A percentile compares a stretch with the other conserved stretches of the same genome.
These are phyloP conservation scores for Mycena galericulata DNA, from an alignment of 768 basidiomycete species.

Conservation along the genomic window DNA sequence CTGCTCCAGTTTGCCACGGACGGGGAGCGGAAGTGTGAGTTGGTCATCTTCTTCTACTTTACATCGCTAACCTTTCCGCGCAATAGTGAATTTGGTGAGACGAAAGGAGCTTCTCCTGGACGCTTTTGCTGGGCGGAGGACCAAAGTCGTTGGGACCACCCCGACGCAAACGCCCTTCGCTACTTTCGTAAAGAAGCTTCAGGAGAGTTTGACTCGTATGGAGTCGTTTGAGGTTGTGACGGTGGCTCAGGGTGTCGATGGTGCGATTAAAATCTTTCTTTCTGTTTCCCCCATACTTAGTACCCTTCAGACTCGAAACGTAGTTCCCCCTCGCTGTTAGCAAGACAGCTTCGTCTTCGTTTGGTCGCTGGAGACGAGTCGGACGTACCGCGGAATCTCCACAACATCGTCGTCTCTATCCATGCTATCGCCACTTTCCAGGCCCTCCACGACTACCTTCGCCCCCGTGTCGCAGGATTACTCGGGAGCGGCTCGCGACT, in stretches of 20 bases:
- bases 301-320: constrained; percentile 90
- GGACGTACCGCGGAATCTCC: constrained; percentile 87
- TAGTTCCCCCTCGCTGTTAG: constrained; percentile 91
- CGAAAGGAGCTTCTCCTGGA: constrained; percentile 87
- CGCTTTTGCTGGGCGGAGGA: constrained; percentile 72
- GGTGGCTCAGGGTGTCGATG: constrained; percentile 84
- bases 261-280: constrained; percentile 60
- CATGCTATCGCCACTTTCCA: constrained; percentile 99
- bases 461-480: constrained; percentile 88
- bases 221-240: constrained; percentile 96
- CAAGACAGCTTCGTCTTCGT: constrained; percentile 90
- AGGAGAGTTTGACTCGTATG: constrained; percentile 95
- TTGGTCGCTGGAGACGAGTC: constrained; percentile 91
- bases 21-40: constrained; percentile 67
- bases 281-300: too few relatives aligned
- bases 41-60: constrained; percentile 18
- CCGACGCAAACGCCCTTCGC: constrained; percentile 76
- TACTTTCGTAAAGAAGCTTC: constrained; percentile 92
- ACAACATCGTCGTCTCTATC: constrained; percentile 95
- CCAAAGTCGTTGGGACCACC: constrained; percentile 53
- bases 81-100: constrained; percentile 68
- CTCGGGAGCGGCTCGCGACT: too few relatives aligned
- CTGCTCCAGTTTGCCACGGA: constrained; percentile 86
- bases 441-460: constrained; percentile 96
- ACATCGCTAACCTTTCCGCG: neutral